phyloP scores from a whole-genome alignment of 441 rosid genomes.

The Euphorbia neoarborescens region DNA sequence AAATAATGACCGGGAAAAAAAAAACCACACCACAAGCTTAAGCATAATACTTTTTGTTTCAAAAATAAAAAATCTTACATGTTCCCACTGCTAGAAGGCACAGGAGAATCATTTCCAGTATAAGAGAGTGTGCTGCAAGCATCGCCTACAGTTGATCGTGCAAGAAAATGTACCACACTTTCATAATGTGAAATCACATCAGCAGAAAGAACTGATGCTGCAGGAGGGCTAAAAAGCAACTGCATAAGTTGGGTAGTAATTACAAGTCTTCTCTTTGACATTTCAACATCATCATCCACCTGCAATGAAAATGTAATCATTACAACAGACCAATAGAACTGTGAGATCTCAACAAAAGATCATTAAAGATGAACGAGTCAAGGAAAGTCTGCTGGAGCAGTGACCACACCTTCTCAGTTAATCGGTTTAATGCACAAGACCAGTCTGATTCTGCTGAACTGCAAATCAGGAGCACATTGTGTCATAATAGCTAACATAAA shows the following conservation, averaged over 20 bases:
- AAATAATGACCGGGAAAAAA: background rate
- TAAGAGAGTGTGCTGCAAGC: slow-evolving; percentile 45
- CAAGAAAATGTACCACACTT: slow-evolving; percentile 39
- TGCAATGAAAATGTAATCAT: slow-evolving; percentile 26
- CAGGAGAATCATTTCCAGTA: slow-evolving; percentile 25
- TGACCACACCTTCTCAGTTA: slow-evolving; percentile 62
- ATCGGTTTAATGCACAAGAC: slow-evolving; percentile 55
- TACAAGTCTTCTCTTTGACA: slow-evolving; percentile 65
- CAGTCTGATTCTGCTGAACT: slow-evolving; percentile 66
- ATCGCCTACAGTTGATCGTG: slow-evolving; percentile 60
- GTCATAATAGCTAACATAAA: slow-evolving; percentile 1
- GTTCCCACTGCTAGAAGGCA: slow-evolving; percentile 29
- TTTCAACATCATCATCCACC: slow-evolving; percentile 53
- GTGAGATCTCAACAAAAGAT: slow-evolving; percentile 4
- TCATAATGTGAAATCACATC: slow-evolving; percentile 45
- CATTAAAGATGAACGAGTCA: slow-evolving; percentile 4
- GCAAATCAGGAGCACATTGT: slow-evolving; percentile 24
- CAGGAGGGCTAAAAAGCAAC: slow-evolving; percentile 51
- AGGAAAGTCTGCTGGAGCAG: slow-evolving; percentile 11
- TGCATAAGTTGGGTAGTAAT: slow-evolving; percentile 76
- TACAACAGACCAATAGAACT: slow-evolving; percentile 14
- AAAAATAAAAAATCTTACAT: slow-evolving; percentile 36
- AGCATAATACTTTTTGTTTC: background rate
- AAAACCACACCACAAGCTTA: background rate
- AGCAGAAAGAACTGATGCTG: slow-evolving; percentile 36